phyloP scores from a whole-genome alignment of 2,329 filamentous ascomycete genomes.

The Fusarium cicatricum region DNA sequence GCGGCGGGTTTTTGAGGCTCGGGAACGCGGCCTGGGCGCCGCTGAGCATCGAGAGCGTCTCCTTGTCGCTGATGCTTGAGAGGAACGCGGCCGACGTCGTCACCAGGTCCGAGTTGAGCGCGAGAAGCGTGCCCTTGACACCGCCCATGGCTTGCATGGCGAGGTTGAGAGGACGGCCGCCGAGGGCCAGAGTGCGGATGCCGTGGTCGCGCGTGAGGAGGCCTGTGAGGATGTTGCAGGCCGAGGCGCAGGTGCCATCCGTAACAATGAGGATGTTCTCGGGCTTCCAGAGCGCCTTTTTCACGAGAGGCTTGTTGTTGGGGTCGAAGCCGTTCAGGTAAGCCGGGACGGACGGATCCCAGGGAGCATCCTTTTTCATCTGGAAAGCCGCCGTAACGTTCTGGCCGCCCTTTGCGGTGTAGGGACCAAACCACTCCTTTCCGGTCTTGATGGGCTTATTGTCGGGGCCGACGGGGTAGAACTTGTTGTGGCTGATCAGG shows the following conservation, averaged over 20 bases:
- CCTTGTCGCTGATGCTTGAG: slow-evolving; percentile 21
- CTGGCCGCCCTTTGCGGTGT: slow-evolving; percentile 23
- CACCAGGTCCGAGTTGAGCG: slow-evolving; percentile 23
- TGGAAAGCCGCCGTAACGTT: slow-evolving; percentile 37
- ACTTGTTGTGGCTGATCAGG: slow-evolving; percentile 16
- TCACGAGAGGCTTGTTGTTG: slow-evolving; percentile 15
- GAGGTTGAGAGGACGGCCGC: slow-evolving; percentile 62
- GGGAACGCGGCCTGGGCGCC: slow-evolving; percentile 25
- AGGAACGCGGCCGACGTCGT: slow-evolving; percentile 3
- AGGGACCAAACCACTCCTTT: slow-evolving; percentile 36
- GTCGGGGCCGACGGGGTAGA: slow-evolving; percentile 23
- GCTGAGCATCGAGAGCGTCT: slow-evolving; percentile 13
- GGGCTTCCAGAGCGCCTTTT: slow-evolving; percentile 33
- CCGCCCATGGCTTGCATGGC: slow-evolving; percentile 72
- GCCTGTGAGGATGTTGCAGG: slow-evolving; percentile 40
- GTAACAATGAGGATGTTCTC: slow-evolving; percentile 39
- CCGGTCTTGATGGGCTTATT: slow-evolving; percentile 27
- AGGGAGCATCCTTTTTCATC: slow-evolving; percentile 20
- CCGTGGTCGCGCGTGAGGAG: slow-evolving; percentile 46
- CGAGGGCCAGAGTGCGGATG: slow-evolving; percentile 57
- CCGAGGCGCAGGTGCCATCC: slow-evolving; percentile 37
- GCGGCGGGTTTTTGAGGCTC: slow-evolving; percentile 19
- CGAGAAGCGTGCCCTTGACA: slow-evolving; percentile 60
- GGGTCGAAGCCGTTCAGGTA: slow-evolving; percentile 36
- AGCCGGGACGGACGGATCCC: slow-evolving; percentile 8